These are phyloP conservation scores for Debaryomycetaceae sp. DNA, from an alignment of 1,139 yeast genomes.

Conservation along the genomic window DNA sequence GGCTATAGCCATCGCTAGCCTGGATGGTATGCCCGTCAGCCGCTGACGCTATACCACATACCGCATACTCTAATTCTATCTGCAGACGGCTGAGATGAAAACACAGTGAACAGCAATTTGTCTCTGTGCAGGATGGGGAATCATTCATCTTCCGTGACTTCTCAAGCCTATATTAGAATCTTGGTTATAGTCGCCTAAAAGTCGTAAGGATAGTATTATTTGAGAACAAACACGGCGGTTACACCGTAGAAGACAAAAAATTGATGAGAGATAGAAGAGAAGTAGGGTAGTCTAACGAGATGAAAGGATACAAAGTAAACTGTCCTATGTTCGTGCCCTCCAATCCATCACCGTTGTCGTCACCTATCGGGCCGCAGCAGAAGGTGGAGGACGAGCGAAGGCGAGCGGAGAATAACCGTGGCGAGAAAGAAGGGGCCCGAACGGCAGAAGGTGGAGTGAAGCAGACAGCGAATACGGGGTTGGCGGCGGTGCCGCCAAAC, in stretches of 20 bases:
- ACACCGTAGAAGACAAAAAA: background rate
- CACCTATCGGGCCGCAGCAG: background rate
- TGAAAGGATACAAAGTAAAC: background rate
- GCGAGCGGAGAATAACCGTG: background rate
- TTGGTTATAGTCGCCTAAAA: background rate
- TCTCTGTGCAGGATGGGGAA: background rate
- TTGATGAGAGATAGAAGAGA: background rate
- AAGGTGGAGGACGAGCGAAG: background rate
- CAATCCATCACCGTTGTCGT: conserved; percentile 20
- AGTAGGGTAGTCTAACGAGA: background rate
- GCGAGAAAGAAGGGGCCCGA: background rate
- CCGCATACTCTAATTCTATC: background rate
- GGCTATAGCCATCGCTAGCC: no score
- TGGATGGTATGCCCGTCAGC: no score
- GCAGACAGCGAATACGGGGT: background rate
- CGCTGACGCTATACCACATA: no score
- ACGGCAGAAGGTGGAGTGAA: background rate
- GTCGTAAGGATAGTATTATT: background rate
- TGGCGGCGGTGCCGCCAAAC: background rate
- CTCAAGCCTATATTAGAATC: background rate
- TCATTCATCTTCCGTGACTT: background rate
- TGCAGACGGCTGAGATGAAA: background rate
- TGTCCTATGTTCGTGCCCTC: conserved; percentile 14
- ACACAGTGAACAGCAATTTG: background rate
- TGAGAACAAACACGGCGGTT: background rate